Conservation (phyloP, 1,139 yeast genomes). For the Suhomyces anneliseae region DNA sequence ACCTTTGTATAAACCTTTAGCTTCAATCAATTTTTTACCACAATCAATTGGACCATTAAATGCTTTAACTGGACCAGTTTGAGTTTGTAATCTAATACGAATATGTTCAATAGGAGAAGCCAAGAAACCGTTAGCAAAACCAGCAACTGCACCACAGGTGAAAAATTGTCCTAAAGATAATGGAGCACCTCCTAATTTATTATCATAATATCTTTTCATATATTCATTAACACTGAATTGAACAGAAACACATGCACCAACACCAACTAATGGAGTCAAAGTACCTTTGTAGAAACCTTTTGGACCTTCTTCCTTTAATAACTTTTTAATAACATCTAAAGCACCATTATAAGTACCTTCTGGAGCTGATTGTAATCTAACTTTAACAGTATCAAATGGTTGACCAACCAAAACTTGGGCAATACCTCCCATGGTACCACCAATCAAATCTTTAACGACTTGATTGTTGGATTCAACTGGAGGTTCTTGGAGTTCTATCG, state of each 20-base stretch:
- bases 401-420: slow-evolving; percentile 96
- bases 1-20: slow-evolving; percentile 72
- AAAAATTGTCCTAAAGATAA: slow-evolving; percentile 62
- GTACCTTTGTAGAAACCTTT: slow-evolving; percentile 89
- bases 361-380: slow-evolving; percentile 82
- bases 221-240: slow-evolving; percentile 83
- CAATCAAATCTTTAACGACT: slow-evolving; percentile 76
- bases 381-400: slow-evolving; percentile 94
- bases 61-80: slow-evolving; percentile 47
- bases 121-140: slow-evolving; percentile 80
- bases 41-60: slow-evolving; percentile 84
- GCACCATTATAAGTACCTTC: slow-evolving; percentile 76
- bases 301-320: slow-evolving; percentile 73
- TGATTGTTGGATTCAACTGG: slow-evolving; percentile 45
- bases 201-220: slow-evolving; percentile 75
- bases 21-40: slow-evolving; percentile 53
- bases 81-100: slow-evolving; percentile 88
- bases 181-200: slow-evolving; percentile 40
- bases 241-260: slow-evolving; percentile 91
- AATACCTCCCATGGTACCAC: slow-evolving; percentile 92
- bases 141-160: slow-evolving; percentile 83
- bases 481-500: slow-evolving; percentile 51
- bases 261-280: slow-evolving; percentile 77
- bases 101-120: slow-evolving; percentile 94
- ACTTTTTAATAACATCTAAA: slow-evolving; percentile 68